Evolutionary conservation across 2,329 filamentous ascomycete genomes (phyloP).

Genomic region (Penicillium sp.): DNA sequence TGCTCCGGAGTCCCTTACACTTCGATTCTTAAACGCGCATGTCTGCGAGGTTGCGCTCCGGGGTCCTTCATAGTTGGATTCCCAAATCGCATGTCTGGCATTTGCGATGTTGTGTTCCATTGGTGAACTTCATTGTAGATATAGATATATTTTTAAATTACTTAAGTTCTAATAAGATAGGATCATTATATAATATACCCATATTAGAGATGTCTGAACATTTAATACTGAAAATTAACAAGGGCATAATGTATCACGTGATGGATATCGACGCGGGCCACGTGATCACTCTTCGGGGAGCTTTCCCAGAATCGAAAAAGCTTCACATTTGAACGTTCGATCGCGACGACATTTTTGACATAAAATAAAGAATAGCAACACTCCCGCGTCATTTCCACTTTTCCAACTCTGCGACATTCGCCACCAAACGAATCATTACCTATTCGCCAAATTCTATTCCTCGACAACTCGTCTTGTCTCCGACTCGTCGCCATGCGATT

Average conservation of each 20-base stretch:
- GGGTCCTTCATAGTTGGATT: too few relatives aligned
- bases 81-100: too few relatives aligned
- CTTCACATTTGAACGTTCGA: not conserved
- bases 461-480: not conserved
- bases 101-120: not conserved
- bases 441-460: not conserved
- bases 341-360: not conserved
- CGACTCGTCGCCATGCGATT: constrained; percentile 67
- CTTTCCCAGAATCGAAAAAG: not conserved
- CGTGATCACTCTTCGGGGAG: constrained; percentile 6
- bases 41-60: too few relatives aligned
- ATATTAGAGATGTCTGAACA: not conserved
- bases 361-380: not conserved
- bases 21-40: too few relatives aligned
- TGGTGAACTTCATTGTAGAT: not conserved
- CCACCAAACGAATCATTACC: not conserved
- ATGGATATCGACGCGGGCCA: not conserved
- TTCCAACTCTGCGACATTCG: not conserved
- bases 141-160: not conserved
- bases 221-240: not conserved
- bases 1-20: too few relatives aligned
- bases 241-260: not conserved
- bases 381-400: not conserved
- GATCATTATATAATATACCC: not conserved
- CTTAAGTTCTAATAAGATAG: not conserved